Conservation (phyloP, 768 basidiomycete genomes). For the Mycena olivaceomarginata region DNA sequence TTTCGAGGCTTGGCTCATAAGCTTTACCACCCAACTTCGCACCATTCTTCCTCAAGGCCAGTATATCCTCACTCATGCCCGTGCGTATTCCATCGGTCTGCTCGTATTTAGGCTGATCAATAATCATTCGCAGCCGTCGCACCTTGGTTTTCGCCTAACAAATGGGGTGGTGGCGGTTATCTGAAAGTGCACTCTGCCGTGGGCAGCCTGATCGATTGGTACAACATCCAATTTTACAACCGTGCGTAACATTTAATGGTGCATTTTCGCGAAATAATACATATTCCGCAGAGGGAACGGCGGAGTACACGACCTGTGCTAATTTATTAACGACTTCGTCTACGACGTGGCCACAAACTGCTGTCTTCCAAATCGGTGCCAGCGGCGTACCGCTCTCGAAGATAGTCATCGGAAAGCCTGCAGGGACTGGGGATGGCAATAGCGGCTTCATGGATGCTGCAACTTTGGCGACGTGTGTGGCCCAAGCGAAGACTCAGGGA, state of each 20-base stretch:
- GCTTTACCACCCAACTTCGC: conserved; percentile 73
- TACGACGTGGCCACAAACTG: conserved; percentile 66
- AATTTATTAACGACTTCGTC: conserved; percentile 73
- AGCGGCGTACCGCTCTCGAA: conserved; percentile 70
- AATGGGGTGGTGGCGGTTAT: conserved; percentile 72
- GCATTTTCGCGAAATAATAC: neutral
- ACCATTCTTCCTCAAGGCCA: conserved; percentile 65
- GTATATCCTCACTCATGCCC: conserved; percentile 75
- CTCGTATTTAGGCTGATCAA: neutral
- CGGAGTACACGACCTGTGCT: conserved; percentile 79
- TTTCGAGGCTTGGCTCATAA: conserved; percentile 62
- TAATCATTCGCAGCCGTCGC: conserved; percentile 68
- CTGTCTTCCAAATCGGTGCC: conserved; percentile 65
- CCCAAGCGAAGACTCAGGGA: conserved; percentile 31
- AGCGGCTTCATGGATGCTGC: conserved; percentile 60
- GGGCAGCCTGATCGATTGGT: conserved; percentile 80
- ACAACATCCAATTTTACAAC: conserved; percentile 72
- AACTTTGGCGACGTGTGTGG: conserved; percentile 49
- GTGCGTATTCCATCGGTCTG: conserved; percentile 54
- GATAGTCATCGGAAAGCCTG: conserved; percentile 79
- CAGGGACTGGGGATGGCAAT: conserved; percentile 46
- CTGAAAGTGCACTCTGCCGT: conserved; percentile 70
- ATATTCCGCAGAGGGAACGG: conserved; percentile 62
- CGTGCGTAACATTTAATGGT: conserved; percentile 33
- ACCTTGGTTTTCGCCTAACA: conserved; percentile 61